Evolutionary conservation across 495 filamentous ascomycete species (phyloP).

Genomic region (Schizothecium vesticola): DNA sequence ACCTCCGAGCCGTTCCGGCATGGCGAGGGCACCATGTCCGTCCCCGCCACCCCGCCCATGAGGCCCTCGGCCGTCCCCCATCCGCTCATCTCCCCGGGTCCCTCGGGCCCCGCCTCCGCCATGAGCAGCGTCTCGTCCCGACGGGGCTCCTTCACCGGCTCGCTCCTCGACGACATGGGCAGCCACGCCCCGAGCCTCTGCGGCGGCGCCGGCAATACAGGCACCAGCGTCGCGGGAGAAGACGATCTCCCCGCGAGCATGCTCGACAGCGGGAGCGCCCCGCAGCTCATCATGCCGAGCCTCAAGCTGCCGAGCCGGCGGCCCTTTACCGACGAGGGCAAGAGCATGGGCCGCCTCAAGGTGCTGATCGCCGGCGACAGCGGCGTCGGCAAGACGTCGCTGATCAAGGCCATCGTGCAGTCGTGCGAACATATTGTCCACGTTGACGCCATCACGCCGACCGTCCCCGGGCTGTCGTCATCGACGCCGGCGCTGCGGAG

Average conservation of each 20-base stretch:
- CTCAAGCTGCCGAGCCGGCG: slow-evolving; percentile 90
- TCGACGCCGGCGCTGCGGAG: slow-evolving; percentile 17
- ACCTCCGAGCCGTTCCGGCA: not conserved
- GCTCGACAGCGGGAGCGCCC: slow-evolving; percentile 53
- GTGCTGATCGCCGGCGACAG: slow-evolving; percentile 78
- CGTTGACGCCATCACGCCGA: slow-evolving; percentile 68
- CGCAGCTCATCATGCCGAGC: slow-evolving; percentile 96
- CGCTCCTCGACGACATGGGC: slow-evolving; percentile 45
- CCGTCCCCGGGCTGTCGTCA: slow-evolving; percentile 17
- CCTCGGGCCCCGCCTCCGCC: slow-evolving; percentile 43
- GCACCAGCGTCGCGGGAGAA: slow-evolving; percentile 16
- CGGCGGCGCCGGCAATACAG: slow-evolving; percentile 2
- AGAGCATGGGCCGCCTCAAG: slow-evolving; percentile 79
- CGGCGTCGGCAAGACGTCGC: slow-evolving; percentile 81
- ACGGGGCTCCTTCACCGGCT: slow-evolving; percentile 47
- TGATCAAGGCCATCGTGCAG: slow-evolving; percentile 91
- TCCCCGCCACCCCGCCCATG: not conserved
- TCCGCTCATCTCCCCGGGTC: slow-evolving; percentile 34
- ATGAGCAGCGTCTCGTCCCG: slow-evolving; percentile 48
- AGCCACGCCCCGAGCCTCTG: slow-evolving; percentile 39
- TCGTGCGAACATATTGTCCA: slow-evolving; percentile 96
- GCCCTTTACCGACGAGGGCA: slow-evolving; percentile 85
- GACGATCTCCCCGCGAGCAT: slow-evolving; percentile 30
- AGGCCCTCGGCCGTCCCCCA: slow-evolving; percentile 1
- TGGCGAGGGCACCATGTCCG: slow-evolving; percentile 2